Evolutionary conservation across 2,329 filamentous ascomycete species (phyloP).

Genomic region (Pseudogymnoascus sp.): DNA sequence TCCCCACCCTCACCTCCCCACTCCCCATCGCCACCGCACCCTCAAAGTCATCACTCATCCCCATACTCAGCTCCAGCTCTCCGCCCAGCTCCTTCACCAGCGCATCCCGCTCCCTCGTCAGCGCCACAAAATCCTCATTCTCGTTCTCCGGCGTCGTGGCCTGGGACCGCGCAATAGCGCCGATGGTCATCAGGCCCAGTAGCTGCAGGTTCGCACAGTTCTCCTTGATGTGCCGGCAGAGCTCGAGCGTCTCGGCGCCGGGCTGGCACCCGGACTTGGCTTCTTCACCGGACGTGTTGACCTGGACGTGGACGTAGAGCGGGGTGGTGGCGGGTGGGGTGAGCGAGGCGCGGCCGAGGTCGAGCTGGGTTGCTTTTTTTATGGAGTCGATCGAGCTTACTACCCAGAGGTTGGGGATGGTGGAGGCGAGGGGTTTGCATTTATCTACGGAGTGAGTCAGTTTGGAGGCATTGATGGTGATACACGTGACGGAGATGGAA

Average conservation of each 20-base stretch:
- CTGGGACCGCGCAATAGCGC: slow-evolving; percentile 79
- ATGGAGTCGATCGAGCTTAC: slow-evolving; percentile 82
- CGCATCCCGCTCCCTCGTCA: slow-evolving; percentile 64
- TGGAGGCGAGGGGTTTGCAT: slow-evolving; percentile 74
- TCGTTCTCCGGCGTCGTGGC: slow-evolving; percentile 67
- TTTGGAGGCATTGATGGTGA: background rate
- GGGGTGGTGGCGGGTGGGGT: slow-evolving; percentile 23
- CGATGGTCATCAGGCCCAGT: slow-evolving; percentile 92
- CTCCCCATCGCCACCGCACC: slow-evolving; percentile 78
- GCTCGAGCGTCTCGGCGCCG: slow-evolving; percentile 47
- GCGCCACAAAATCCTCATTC: slow-evolving; percentile 78
- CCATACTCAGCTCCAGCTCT: slow-evolving; percentile 89
- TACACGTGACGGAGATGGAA: background rate
- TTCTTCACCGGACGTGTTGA: slow-evolving; percentile 88
- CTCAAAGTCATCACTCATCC: slow-evolving; percentile 96
- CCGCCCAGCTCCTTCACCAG: slow-evolving; percentile 57
- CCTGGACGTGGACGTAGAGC: slow-evolving; percentile 70
- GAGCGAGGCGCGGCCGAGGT: slow-evolving; percentile 64
- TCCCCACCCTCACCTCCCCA: slow-evolving; percentile 84
- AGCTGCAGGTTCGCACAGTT: slow-evolving; percentile 68
- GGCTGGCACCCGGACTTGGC: slow-evolving; percentile 78
- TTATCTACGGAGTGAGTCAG: slow-evolving; percentile 55
- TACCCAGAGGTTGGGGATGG: slow-evolving; percentile 82
- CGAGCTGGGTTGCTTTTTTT: slow-evolving; percentile 80
- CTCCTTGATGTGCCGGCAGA: slow-evolving; percentile 65